Percentiles rank a stretch among this genome's conserved stretches.
phyloP scores from a whole-genome alignment of 1,284 basidiomycete species.

The Chalciporus piperatoides region DNA sequence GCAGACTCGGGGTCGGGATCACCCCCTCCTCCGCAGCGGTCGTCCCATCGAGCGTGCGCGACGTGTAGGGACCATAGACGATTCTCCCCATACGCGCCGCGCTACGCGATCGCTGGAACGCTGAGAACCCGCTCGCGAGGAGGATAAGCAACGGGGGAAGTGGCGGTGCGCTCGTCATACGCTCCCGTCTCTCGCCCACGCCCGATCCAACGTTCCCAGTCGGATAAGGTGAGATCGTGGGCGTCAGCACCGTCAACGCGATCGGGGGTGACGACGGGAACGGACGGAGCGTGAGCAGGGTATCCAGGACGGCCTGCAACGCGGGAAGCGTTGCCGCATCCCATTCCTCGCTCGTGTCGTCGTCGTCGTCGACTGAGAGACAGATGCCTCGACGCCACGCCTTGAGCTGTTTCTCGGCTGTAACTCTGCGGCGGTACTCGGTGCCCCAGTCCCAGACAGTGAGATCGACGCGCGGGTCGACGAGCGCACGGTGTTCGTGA shows the following conservation, averaged over 20 bases:
- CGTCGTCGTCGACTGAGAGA: constrained; percentile 3
- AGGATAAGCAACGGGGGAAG: constrained; percentile 24
- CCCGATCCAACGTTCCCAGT: constrained; percentile 13
- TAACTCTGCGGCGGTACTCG: constrained; percentile 24
- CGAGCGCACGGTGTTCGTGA: constrained; percentile 20
- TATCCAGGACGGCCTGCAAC: constrained; percentile 29
- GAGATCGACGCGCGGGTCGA: constrained; percentile 21
- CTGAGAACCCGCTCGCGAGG: constrained; percentile 17
- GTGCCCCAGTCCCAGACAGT: constrained; percentile 21
- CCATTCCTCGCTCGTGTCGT: background rate
- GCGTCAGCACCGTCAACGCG: constrained; percentile 18
- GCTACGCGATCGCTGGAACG: constrained; percentile 11
- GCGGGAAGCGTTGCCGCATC: constrained; percentile 1
- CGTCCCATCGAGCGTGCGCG: background rate
- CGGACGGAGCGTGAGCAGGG: constrained; percentile 32
- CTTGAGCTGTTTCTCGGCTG: constrained; percentile 11
- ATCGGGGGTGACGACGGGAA: constrained; percentile 23
- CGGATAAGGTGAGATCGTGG: constrained; percentile 8
- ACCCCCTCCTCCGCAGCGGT: too few relatives aligned
- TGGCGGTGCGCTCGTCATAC: constrained; percentile 23
- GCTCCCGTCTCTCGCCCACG: constrained; percentile 6
- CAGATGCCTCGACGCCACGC: constrained; percentile 18
- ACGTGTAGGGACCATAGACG: constrained; percentile 21
- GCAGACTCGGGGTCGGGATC: constrained; percentile 24
- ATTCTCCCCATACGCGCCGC: constrained; percentile 12